Evolutionary conservation across 441 rosid species (phyloP).

Genomic region (Arabidopsis hybrid): DNA sequence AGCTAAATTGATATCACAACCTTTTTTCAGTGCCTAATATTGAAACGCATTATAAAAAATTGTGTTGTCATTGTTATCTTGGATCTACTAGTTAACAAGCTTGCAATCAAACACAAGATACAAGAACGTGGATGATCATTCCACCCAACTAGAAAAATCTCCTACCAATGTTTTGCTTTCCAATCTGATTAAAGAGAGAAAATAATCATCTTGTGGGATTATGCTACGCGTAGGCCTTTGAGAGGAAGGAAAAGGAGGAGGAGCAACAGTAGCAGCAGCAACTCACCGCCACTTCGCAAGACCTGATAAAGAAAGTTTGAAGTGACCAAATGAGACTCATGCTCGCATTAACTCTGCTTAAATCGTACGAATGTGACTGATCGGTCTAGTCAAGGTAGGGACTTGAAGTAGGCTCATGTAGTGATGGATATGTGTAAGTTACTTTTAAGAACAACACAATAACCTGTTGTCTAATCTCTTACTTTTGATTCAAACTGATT

Average conservation of each 20-base stretch:
- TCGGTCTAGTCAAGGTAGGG: constrained; percentile 35
- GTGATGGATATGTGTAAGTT: constrained; percentile 31
- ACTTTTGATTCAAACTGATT: constrained; percentile 32
- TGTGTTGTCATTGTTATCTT: neutral
- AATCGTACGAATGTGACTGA: constrained; percentile 37
- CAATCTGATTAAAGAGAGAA: neutral
- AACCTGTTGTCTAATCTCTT: constrained; percentile 25
- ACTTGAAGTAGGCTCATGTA: constrained; percentile 30
- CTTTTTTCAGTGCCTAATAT: constrained; percentile 4
- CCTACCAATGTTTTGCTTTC: neutral
- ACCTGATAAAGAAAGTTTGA: constrained; percentile 17
- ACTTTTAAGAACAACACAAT: constrained; percentile 31
- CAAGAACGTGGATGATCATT: constrained; percentile 3
- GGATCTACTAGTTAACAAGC: constrained; percentile 2
- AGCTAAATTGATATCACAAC: constrained; percentile 2
- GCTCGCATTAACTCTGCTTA: constrained; percentile 14
- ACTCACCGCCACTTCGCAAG: constrained; percentile 41
- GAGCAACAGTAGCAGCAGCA: constrained; percentile 41
- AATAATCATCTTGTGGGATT: neutral
- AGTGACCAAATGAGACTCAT: constrained; percentile 23
- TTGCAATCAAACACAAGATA: constrained; percentile 3
- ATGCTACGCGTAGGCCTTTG: constrained; percentile 12
- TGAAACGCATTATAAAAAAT: neutral
- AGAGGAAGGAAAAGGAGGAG: constrained; percentile 34
- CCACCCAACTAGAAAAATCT: constrained; percentile 3